Evolutionary conservation across 805 yeast genomes (phyloP).

Genomic region (Kluyveromyces nonfermentans): DNA sequence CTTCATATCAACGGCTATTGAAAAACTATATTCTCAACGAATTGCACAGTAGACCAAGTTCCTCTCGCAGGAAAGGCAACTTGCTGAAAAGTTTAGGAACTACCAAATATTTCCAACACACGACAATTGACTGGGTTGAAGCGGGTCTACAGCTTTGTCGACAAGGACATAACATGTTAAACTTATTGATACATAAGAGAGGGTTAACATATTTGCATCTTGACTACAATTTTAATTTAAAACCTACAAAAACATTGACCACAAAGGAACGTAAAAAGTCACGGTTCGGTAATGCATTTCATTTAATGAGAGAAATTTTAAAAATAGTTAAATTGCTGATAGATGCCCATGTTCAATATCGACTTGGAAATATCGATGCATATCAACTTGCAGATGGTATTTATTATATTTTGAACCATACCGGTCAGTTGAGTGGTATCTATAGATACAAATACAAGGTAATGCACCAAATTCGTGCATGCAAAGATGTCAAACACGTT

Average conservation of each 20-base stretch:
- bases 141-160: slow-evolving; percentile 90
- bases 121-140: slow-evolving; percentile 95
- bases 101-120: slow-evolving; percentile 85
- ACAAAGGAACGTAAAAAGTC: slow-evolving; percentile 95
- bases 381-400: slow-evolving; percentile 93
- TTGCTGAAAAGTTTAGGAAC: slow-evolving; percentile 56
- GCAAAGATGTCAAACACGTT: slow-evolving; percentile 90
- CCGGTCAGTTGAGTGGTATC: slow-evolving; percentile 94
- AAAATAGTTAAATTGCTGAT: slow-evolving; percentile 78
- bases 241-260: slow-evolving; percentile 92
- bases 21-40: slow-evolving; percentile 67
- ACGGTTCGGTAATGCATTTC: slow-evolving; percentile 94
- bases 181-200: slow-evolving; percentile 76
- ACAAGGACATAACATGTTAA: slow-evolving; percentile 92
- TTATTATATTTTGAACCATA: slow-evolving; percentile 80
- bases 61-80: slow-evolving; percentile 42
- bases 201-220: slow-evolving; percentile 88
- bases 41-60: slow-evolving; percentile 40
- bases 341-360: slow-evolving; percentile 86
- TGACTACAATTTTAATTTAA: slow-evolving; percentile 90
- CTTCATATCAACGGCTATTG: slow-evolving; percentile 84
- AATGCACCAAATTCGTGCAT: slow-evolving; percentile 95
- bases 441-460: slow-evolving; percentile 95
- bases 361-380: slow-evolving; percentile 86
- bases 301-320: slow-evolving; percentile 79